Evolutionary conservation across 768 basidiomycete species (phyloP), one percentile per base, ranked within the genome.

Genomic region (Chalciporus piperatus): DNA sequence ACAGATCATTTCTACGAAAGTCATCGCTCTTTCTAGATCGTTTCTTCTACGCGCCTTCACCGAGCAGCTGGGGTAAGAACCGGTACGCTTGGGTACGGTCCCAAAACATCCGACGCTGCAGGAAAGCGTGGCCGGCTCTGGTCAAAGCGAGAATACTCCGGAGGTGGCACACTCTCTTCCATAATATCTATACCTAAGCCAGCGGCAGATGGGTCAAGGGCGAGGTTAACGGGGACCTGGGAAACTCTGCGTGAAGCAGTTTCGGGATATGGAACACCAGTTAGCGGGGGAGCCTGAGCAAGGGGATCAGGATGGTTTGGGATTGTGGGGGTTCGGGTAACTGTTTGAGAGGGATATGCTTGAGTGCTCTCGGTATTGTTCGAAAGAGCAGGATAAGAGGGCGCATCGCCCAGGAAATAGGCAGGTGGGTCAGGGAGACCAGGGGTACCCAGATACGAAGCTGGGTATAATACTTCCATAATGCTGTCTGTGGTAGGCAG

Each of bases 81-180:
- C 19, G 69, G 47, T 37, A 56, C 16, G 3, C 59, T 54, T 1
- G 69, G 67, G 30, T 68, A 69, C 45, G 69, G 67, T 5, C 69
- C 69, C 47, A 68, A 28, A 0, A 46, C 42, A 40, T 56, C 56
- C 12, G 58, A 47, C 23, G 59, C 65, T 9, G 17, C 6, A n/a
- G 59, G 59, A 32, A 60, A 58, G 22, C 48, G 54, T 7, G 56
- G 54, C 10, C 48, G 60, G 23, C 50, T 54, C 7, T 59, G 47
- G 37, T 70, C 70, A 22, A 67, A 62, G 28, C 57, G 66, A 0
- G 65, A 62, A 52, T 71, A 70, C 22, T 53, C 33, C 33, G 70
- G 70, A 3, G 50, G 54, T 10, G 47, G 37, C 25, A 54, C 60
- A 20, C 14, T 20, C 12, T 55, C 58, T 41, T 58, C 56, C 27